Evolutionary conservation across 164 flowering plant genomes (phyloP).

Genomic region (Nelumbo lutea): DNA sequence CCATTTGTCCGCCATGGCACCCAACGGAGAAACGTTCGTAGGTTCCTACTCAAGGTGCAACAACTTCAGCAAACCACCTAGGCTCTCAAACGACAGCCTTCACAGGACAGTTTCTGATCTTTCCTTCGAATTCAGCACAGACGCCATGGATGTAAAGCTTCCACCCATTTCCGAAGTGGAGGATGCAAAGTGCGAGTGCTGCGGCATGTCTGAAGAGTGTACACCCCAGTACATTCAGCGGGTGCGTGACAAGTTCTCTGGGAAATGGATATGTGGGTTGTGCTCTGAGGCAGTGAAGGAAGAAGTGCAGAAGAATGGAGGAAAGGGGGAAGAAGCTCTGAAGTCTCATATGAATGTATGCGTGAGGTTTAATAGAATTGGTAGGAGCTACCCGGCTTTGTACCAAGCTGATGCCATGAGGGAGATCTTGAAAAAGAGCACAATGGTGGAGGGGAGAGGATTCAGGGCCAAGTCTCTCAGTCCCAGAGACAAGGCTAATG

Average conservation of each 20-base stretch:
- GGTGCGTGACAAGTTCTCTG: conserved; percentile 44
- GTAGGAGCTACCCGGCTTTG: conserved; percentile 55
- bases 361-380: conserved; percentile 55
- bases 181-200: conserved; percentile 79
- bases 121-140: conserved; percentile 52
- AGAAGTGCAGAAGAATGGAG: conserved; percentile 61
- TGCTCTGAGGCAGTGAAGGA: conserved; percentile 73
- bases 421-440: conserved; percentile 54
- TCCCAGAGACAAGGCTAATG: conserved; percentile 32
- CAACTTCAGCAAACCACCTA: conserved; percentile 40
- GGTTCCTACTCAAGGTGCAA: conserved; percentile 22
- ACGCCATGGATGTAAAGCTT: conserved; percentile 24
- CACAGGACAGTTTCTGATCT: conserved; percentile 66
- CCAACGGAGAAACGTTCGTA: conserved; percentile 49
- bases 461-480: conserved; percentile 45
- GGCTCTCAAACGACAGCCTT: conserved; percentile 42
- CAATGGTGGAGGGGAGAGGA: conserved; percentile 31
- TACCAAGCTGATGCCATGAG: conserved; percentile 69
- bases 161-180: conserved; percentile 66
- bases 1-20: conserved; percentile 39
- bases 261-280: conserved; percentile 66
- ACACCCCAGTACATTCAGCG: conserved; percentile 53
- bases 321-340: conserved; percentile 59
- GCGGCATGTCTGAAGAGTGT: conserved; percentile 77
- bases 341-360: conserved; percentile 57